Percentiles rank a stretch among this genome's conserved stretches.
These are phyloP conservation scores for Monosporascus sp. DNA, from an alignment of 2,329 filamentous ascomycete species.

Conservation along the genomic window DNA sequence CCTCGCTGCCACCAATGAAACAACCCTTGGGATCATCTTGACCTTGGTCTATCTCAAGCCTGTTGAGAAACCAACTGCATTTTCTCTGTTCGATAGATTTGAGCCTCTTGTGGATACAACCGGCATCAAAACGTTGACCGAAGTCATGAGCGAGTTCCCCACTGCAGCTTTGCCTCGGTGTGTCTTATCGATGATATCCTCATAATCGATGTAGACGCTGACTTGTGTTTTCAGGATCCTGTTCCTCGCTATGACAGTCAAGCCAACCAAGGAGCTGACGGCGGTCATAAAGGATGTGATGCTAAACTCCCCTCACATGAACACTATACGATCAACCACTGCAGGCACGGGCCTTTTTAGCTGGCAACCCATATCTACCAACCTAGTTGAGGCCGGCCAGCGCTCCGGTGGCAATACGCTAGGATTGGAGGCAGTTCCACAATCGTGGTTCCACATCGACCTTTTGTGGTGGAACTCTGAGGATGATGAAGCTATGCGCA, in stretches of 20 bases:
- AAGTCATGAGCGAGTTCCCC: background rate
- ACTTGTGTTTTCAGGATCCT: background rate
- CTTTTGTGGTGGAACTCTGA: background rate
- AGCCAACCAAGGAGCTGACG: background rate
- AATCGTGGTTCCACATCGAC: conserved; percentile 1
- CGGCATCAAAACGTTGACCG: background rate
- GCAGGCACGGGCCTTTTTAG: background rate
- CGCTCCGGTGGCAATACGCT: background rate
- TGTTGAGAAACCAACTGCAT: background rate
- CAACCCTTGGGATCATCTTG: background rate
- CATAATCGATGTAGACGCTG: background rate
- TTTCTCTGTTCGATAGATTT: conserved; percentile 1
- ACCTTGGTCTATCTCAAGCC: background rate
- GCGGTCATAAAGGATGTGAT: background rate
- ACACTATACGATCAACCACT: background rate
- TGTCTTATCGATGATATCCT: background rate
- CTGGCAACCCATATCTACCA: conserved; percentile 1
- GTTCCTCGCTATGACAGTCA: background rate
- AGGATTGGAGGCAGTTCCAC: background rate
- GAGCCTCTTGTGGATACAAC: background rate
- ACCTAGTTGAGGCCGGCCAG: background rate
- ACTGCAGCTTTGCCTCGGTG: background rate
- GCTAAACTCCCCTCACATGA: background rate
- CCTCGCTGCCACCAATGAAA: background rate
- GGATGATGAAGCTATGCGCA: background rate